phyloP scores from a whole-genome alignment of 805 yeast genomes.

The Suhomyces sp. region DNA sequence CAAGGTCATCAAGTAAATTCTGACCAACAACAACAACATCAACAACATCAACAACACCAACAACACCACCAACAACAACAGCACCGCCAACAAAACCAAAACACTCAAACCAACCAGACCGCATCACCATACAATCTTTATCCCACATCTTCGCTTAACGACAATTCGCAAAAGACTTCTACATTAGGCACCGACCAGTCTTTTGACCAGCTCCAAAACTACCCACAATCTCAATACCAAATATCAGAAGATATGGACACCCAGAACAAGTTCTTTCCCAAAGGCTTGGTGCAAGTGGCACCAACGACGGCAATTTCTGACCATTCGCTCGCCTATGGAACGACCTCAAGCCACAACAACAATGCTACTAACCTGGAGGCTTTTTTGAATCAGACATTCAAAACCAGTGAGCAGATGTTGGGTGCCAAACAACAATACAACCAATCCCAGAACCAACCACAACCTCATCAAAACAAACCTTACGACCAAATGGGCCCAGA shows the following conservation, averaged over 20 bases:
- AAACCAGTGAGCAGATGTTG: conserved; percentile 10
- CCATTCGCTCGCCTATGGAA: conserved; percentile 64
- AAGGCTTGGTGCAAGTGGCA: conserved; percentile 36
- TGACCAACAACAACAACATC: conserved; percentile 3
- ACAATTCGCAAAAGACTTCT: background rate
- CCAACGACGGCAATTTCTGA: conserved; percentile 71
- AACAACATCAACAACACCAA: conserved; percentile 1
- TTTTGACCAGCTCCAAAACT: background rate
- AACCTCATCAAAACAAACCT: conserved; percentile 4
- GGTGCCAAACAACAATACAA: conserved; percentile 12
- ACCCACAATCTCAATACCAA: conserved; percentile 3
- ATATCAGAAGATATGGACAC: conserved; percentile 3
- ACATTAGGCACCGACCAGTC: background rate
- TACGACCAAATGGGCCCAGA: background rate
- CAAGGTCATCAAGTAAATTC: background rate
- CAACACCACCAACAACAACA: background rate
- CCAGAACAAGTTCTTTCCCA: conserved; percentile 30
- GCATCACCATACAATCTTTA: conserved; percentile 1
- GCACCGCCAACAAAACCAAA: background rate
- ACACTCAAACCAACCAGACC: background rate
- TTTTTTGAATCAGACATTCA: conserved; percentile 23
- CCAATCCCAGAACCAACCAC: conserved; percentile 9
- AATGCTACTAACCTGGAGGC: conserved; percentile 16
- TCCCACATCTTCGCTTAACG: conserved; percentile 1
- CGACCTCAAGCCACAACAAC: conserved; percentile 39